phyloP scores from a whole-genome alignment of 768 basidiomycete species.

The Pulveroboletus frians region DNA sequence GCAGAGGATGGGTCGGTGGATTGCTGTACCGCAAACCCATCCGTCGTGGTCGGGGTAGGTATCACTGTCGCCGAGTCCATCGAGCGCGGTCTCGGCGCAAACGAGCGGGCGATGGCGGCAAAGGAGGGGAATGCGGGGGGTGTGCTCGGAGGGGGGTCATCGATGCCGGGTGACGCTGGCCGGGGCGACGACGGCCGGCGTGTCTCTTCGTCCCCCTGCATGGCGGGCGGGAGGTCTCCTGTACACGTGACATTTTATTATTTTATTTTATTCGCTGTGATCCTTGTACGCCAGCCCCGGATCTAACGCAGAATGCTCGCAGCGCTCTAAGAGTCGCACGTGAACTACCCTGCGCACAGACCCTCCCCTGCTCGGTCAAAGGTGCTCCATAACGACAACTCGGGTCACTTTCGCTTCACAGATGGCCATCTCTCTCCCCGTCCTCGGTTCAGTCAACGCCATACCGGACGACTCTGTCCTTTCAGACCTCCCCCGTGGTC shows the following conservation, averaged over 20 bases:
- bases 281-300: no score
- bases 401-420: neutral
- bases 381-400: neutral
- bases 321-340: neutral
- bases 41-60: neutral
- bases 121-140: constrained; percentile 3
- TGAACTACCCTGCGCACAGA: neutral
- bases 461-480: constrained; percentile 74
- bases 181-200: no score
- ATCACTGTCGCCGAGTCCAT: constrained; percentile 4
- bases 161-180: no score
- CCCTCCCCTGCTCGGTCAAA: no score
- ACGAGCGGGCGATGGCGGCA: constrained; percentile 60
- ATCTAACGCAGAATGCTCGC: neutral
- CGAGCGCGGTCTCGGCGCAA: constrained; percentile 33
- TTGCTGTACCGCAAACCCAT: neutral
- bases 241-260: neutral
- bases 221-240: neutral
- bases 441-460: constrained; percentile 58
- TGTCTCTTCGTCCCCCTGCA: no score
- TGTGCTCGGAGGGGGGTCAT: neutral
- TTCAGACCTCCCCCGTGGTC: constrained; percentile 80
- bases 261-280: neutral
- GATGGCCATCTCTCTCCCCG: constrained; percentile 68
- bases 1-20: constrained; percentile 3